Conservation (phyloP, 768 basidiomycete species). For the Suillus americanus region DNA sequence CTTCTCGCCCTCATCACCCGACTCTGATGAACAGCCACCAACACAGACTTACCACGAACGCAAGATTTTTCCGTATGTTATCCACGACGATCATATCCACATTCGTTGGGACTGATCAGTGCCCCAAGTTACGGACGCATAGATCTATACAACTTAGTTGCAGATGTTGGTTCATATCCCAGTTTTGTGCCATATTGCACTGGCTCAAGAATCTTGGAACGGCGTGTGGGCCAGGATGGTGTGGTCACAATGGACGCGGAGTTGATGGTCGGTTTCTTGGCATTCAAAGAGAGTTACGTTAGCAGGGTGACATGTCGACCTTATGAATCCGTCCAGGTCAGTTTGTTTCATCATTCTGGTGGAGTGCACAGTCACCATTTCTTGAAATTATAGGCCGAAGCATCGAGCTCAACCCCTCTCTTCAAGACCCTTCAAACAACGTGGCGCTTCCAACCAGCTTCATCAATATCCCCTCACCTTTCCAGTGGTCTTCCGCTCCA, state of each 20-base stretch:
- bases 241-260: slow-evolving; percentile 73
- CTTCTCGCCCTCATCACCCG: slow-evolving; percentile 37
- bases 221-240: slow-evolving; percentile 27
- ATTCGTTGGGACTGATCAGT: slow-evolving; percentile 14
- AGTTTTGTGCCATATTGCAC: slow-evolving; percentile 90
- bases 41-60: slow-evolving; percentile 75
- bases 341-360: not conserved
- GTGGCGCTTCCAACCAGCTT: slow-evolving; percentile 72
- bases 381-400: slow-evolving; percentile 54
- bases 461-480: slow-evolving; percentile 41
- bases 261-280: slow-evolving; percentile 84
- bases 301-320: slow-evolving; percentile 83
- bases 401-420: slow-evolving; percentile 67
- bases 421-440: slow-evolving; percentile 70
- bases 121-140: slow-evolving; percentile 65
- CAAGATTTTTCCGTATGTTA: slow-evolving; percentile 83
- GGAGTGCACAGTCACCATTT: slow-evolving; percentile 5
- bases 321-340: slow-evolving; percentile 75
- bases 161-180: slow-evolving; percentile 85
- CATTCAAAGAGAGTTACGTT: slow-evolving; percentile 84
- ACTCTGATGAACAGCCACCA: slow-evolving; percentile 32
- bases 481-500: slow-evolving; percentile 18
- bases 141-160: slow-evolving; percentile 83
- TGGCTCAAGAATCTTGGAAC: slow-evolving; percentile 59
- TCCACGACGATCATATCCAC: slow-evolving; percentile 6